phyloP scores from a whole-genome alignment of 1,284 basidiomycete species.

The Peniophora sp. region DNA sequence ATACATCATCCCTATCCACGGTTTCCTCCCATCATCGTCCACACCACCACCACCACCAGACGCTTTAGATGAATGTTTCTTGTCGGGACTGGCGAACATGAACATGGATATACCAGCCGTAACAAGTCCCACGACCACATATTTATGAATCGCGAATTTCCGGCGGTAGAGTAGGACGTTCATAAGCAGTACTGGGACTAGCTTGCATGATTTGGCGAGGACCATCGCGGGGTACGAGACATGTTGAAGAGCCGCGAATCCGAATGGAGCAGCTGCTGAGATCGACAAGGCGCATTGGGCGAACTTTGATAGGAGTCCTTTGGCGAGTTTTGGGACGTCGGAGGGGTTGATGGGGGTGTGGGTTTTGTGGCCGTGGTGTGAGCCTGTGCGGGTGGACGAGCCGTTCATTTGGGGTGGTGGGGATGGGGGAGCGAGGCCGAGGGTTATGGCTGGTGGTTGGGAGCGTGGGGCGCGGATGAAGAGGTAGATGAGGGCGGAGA shows the following conservation, averaged over 20 bases:
- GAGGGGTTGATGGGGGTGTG: constrained; percentile 8
- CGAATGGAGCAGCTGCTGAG: constrained; percentile 89
- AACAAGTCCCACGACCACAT: constrained; percentile 88
- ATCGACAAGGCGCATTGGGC: constrained; percentile 85
- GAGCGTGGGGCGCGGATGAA: constrained; percentile 51
- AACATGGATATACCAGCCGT: constrained; percentile 92
- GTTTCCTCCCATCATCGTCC: constrained; percentile 38
- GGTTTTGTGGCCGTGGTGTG: constrained; percentile 19
- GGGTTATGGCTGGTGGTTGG: constrained; percentile 41
- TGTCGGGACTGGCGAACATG: constrained; percentile 78
- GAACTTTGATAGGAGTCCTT: constrained; percentile 60
- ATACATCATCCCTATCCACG: constrained; percentile 59
- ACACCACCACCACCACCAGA: too few species aligned
- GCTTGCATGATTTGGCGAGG: constrained; percentile 97
- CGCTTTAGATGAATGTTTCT: too few species aligned
- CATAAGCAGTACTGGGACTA: constrained; percentile 94
- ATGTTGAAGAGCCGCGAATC: constrained; percentile 89
- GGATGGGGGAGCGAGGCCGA: constrained; percentile 40
- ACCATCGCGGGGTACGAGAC: constrained; percentile 99
- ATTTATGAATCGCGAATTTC: constrained; percentile 89
- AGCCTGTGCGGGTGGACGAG: constrained; percentile 5
- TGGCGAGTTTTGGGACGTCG: constrained; percentile 13
- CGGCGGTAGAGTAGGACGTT: constrained; percentile 87
- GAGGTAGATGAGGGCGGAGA: constrained; percentile 79
- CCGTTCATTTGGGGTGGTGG: constrained; percentile 14